A percentile compares a stretch with the other conserved stretches of the same genome.
These are phyloP conservation scores for Striga hermonthica DNA, from an alignment of 305 asterid genomes.

Conservation along the genomic window DNA sequence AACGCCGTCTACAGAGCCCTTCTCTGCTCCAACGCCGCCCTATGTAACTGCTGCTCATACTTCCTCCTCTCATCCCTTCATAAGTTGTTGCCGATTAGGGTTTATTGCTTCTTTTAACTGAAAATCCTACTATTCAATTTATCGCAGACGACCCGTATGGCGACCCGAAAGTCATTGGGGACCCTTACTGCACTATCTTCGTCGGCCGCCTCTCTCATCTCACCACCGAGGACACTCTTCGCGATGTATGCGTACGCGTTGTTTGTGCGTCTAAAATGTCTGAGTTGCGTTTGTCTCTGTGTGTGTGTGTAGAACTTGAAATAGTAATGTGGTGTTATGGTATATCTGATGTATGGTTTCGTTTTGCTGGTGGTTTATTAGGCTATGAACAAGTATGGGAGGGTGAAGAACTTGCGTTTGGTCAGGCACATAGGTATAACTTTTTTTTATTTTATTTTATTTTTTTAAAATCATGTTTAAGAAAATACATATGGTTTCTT, in stretches of 20 bases:
- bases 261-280: constrained; percentile 1
- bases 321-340: background rate
- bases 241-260: constrained; percentile 39
- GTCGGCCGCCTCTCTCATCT: constrained; percentile 78
- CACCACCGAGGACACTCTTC: constrained; percentile 75
- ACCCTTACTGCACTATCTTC: constrained; percentile 82
- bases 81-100: background rate
- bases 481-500: background rate
- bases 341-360: too few relatives aligned
- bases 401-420: constrained; percentile 72
- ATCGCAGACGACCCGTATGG: constrained; percentile 83
- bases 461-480: too few relatives aligned
- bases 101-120: constrained; percentile 1
- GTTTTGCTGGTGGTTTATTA: constrained; percentile 30
- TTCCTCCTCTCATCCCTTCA: background rate
- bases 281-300: background rate
- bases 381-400: constrained; percentile 82
- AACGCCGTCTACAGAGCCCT: constrained; percentile 80
- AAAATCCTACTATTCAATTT: constrained; percentile 8
- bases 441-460: too few relatives aligned
- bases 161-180: constrained; percentile 72
- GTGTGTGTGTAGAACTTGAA: constrained; percentile 11
- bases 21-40: constrained; percentile 78
- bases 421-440: constrained; percentile 77
- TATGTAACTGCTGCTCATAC: constrained; percentile 43